Conservation (phyloP, 2,329 filamentous ascomycete species). For the Diplodia corticola region DNA sequence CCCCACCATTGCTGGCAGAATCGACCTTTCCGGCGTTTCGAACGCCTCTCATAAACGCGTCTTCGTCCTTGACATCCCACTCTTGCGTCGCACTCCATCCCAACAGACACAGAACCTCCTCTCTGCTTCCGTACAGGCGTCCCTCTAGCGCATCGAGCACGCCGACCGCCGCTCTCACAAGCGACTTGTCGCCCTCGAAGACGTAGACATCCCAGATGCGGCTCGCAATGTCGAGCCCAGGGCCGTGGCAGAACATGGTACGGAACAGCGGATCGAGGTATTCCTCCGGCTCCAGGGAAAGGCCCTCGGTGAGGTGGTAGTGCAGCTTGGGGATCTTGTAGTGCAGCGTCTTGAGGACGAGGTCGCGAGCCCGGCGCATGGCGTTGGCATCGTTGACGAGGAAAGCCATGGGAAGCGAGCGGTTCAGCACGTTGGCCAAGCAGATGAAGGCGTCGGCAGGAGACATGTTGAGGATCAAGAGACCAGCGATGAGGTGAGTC, state of each 20-base stretch:
- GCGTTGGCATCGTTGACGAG: slow-evolving; percentile 69
- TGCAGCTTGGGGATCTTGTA: slow-evolving; percentile 66
- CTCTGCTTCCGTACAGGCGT: slow-evolving; percentile 48
- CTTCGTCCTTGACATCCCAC: slow-evolving; percentile 40
- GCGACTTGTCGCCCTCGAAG: slow-evolving; percentile 74
- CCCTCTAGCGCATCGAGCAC: slow-evolving; percentile 57
- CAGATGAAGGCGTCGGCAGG: slow-evolving; percentile 67
- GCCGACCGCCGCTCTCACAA: slow-evolving; percentile 71
- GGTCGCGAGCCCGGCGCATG: slow-evolving; percentile 67
- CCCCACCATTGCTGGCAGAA: slow-evolving; percentile 5
- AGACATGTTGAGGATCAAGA: slow-evolving; percentile 71
- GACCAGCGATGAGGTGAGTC: slow-evolving; percentile 71
- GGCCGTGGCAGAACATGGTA: slow-evolving; percentile 60
- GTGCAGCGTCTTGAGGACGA: slow-evolving; percentile 66
- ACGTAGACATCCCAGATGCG: slow-evolving; percentile 80
- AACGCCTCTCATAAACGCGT: slow-evolving; percentile 42
- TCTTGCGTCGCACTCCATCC: slow-evolving; percentile 38
- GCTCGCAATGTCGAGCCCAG: slow-evolving; percentile 69
- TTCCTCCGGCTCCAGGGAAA: slow-evolving; percentile 43
- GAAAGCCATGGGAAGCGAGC: slow-evolving; percentile 72
- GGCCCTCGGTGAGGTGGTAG: slow-evolving; percentile 59
- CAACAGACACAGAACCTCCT: slow-evolving; percentile 47
- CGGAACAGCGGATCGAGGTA: slow-evolving; percentile 65
- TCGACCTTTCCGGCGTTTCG: slow-evolving; percentile 40
- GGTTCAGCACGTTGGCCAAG: slow-evolving; percentile 75